Evolutionary conservation across 176 grass and related monocot species (phyloP).

Genomic region (Zizania latifolia): DNA sequence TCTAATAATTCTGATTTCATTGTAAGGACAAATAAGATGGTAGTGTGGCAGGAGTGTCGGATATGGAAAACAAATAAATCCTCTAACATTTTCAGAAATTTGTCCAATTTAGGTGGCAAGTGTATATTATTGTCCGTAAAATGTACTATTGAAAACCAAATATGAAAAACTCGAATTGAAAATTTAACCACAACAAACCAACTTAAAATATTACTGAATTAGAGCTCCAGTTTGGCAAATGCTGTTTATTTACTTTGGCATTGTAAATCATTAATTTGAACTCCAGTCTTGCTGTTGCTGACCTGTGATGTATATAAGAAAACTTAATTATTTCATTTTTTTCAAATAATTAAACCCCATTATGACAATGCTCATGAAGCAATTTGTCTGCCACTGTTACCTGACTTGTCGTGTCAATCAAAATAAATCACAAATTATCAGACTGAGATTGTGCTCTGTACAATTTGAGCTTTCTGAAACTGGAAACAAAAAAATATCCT

Average conservation of each 20-base stretch:
- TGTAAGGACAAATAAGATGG: neutral
- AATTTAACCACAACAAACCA: neutral
- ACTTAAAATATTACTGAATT: neutral
- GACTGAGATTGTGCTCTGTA: neutral
- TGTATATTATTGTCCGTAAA: neutral
- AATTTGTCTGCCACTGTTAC: neutral
- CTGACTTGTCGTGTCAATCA: neutral
- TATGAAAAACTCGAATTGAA: neutral
- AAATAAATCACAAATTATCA: neutral
- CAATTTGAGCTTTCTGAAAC: neutral
- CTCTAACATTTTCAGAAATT: neutral
- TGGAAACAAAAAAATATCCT: no score
- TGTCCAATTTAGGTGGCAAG: neutral
- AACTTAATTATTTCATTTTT: neutral
- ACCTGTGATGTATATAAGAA: neutral
- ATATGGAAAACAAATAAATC: neutral
- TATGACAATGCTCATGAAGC: neutral
- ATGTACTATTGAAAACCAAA: neutral
- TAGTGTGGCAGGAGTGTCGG: neutral
- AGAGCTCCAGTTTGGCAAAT: neutral
- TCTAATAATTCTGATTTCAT: neutral
- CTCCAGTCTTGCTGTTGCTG: neutral
- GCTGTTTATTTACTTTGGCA: neutral
- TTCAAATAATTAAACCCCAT: neutral
- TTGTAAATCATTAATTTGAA: neutral